phyloP scores from a whole-genome alignment of 805 yeast species.

The Teunomyces atbi region DNA sequence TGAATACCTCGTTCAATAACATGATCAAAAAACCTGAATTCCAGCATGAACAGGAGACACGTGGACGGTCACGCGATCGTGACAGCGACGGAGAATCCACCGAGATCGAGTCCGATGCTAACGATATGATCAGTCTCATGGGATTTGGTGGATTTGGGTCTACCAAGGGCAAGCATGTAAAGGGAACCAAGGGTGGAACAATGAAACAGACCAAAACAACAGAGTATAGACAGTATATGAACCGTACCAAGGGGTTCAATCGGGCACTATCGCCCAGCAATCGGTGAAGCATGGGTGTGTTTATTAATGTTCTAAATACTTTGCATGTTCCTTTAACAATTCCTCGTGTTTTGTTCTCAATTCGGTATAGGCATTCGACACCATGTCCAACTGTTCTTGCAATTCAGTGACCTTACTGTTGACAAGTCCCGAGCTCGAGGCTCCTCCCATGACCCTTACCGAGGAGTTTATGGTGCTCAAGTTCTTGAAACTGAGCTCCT shows the following conservation, averaged over 20 bases:
- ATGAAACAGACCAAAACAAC: slow-evolving; percentile 38
- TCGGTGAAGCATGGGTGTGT: neutral
- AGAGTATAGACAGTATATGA: slow-evolving; percentile 60
- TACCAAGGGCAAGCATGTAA: slow-evolving; percentile 57
- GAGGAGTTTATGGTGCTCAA: slow-evolving; percentile 40
- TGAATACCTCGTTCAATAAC: slow-evolving; percentile 17
- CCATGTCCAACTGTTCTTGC: slow-evolving; percentile 45
- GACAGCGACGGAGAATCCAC: slow-evolving; percentile 8
- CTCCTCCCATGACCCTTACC: slow-evolving; percentile 19
- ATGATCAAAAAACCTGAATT: slow-evolving; percentile 12
- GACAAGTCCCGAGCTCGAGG: slow-evolving; percentile 9
- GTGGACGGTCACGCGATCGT: slow-evolving; percentile 26
- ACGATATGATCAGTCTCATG: slow-evolving; percentile 47
- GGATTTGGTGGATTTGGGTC: slow-evolving; percentile 56
- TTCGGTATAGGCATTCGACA: slow-evolving; percentile 60
- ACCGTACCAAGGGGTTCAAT: slow-evolving; percentile 54
- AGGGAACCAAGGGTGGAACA: slow-evolving; percentile 47
- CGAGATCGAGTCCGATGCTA: slow-evolving; percentile 14
- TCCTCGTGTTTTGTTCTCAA: slow-evolving; percentile 60
- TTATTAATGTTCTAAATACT: slow-evolving; percentile 11
- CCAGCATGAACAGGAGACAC: slow-evolving; percentile 16
- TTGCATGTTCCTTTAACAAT: slow-evolving; percentile 49
- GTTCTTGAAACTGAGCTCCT: slow-evolving; percentile 53
- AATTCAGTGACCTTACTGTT: slow-evolving; percentile 31
- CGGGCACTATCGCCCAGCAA: slow-evolving; percentile 51